phyloP scores from a whole-genome alignment of 805 yeast species.

The Yueomyces sinensis region DNA sequence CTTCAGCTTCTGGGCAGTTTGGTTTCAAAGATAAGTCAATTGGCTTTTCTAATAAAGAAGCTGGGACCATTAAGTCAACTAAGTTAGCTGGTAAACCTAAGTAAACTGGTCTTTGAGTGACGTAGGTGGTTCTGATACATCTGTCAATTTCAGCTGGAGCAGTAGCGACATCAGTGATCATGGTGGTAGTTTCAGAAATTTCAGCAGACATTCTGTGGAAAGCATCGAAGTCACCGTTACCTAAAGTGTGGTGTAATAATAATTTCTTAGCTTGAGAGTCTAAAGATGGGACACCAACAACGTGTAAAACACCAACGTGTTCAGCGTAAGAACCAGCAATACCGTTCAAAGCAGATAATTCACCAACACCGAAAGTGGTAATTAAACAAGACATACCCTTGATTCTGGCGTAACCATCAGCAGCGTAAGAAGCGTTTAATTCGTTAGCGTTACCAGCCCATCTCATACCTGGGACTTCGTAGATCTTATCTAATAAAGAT shows the following conservation, averaged over 20 bases:
- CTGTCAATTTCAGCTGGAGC: slow-evolving; percentile 67
- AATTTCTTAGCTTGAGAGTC: slow-evolving; percentile 60
- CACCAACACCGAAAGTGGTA: slow-evolving; percentile 89
- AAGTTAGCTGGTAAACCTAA: slow-evolving; percentile 74
- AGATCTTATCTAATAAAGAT: slow-evolving; percentile 55
- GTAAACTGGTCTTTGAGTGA: slow-evolving; percentile 70
- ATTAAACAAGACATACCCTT: slow-evolving; percentile 62
- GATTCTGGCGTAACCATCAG: slow-evolving; percentile 79
- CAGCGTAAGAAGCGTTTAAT: slow-evolving; percentile 71
- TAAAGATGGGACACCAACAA: slow-evolving; percentile 77
- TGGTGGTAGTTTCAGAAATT: slow-evolving; percentile 54
- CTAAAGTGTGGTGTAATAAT: slow-evolving; percentile 71
- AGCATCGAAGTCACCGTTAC: slow-evolving; percentile 70
- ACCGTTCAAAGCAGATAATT: slow-evolving; percentile 71
- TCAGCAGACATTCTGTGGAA: slow-evolving; percentile 68
- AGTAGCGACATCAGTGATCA: slow-evolving; percentile 45
- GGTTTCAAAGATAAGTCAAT: slow-evolving; percentile 45
- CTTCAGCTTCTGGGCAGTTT: slow-evolving; percentile 49
- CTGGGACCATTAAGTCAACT: slow-evolving; percentile 51
- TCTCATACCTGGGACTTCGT: slow-evolving; percentile 60
- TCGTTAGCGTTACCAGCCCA: slow-evolving; percentile 92
- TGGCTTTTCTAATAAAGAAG: slow-evolving; percentile 44
- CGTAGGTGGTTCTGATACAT: slow-evolving; percentile 57
- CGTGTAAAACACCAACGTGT: slow-evolving; percentile 73
- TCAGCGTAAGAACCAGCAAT: slow-evolving; percentile 84